Conservation (phyloP, 805 yeast species). For the Pachysolen tannophilus region DNA sequence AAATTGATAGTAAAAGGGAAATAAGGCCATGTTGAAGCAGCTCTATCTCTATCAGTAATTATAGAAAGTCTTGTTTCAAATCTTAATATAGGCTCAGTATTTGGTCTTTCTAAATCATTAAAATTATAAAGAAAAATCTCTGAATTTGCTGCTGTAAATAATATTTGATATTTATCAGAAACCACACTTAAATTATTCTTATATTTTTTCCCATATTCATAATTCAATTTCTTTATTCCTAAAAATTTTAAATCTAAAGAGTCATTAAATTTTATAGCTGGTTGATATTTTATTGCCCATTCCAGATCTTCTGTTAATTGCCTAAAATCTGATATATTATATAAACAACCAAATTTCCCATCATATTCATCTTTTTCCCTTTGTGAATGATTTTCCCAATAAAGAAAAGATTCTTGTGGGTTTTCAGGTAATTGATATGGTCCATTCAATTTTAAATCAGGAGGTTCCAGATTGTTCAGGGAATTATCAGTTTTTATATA, state of each 20-base stretch:
- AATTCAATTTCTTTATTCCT: conserved; percentile 17
- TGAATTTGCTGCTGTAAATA: conserved; percentile 27
- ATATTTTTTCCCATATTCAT: conserved; percentile 25
- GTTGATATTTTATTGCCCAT: conserved; percentile 21
- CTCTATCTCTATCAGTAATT: conserved; percentile 32
- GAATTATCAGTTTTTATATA: background rate
- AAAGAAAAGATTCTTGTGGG: conserved; percentile 21
- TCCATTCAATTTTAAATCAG: background rate
- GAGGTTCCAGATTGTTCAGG: too few species aligned
- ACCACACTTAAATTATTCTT: conserved; percentile 31
- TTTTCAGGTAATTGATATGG: conserved; percentile 18
- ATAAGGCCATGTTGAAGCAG: conserved; percentile 41
- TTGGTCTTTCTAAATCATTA: conserved; percentile 21
- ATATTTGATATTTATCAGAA: conserved; percentile 14
- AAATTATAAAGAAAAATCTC: conserved; percentile 27
- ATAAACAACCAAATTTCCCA: too few species aligned
- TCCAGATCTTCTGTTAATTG: conserved; percentile 12
- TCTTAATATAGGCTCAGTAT: conserved; percentile 16
- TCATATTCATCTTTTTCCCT: conserved; percentile 10
- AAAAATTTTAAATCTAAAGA: conserved; percentile 17
- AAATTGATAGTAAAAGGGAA: conserved; percentile 51
- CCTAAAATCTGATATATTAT: conserved; percentile 7
- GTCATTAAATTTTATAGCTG: conserved; percentile 30
- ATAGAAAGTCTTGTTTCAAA: conserved; percentile 34
- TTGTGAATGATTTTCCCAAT: conserved; percentile 25